phyloP scores from a whole-genome alignment of 2,329 filamentous ascomycete species.

The Clonostachys sp. region DNA sequence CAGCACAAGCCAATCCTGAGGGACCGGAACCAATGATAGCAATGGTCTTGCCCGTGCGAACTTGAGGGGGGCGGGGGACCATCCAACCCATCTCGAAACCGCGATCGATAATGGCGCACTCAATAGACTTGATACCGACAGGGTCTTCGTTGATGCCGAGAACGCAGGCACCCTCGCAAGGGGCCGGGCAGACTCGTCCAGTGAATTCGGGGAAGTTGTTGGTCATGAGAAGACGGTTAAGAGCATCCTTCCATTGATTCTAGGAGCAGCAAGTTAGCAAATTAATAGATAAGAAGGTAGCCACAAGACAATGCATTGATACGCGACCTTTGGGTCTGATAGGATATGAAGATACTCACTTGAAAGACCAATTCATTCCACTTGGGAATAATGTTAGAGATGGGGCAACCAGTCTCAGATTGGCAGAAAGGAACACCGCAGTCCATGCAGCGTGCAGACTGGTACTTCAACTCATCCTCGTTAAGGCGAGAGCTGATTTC shows the following conservation, averaged over 20 bases:
- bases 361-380: constrained; percentile 79
- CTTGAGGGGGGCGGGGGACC: constrained; percentile 72
- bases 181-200: constrained; percentile 91
- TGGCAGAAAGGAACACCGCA: constrained; percentile 98
- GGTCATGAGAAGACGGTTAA: constrained; percentile 89
- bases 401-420: constrained; percentile 91
- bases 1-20: constrained; percentile 82
- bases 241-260: constrained; percentile 82
- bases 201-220: constrained; percentile 99
- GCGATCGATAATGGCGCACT: constrained; percentile 95
- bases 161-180: constrained; percentile 94
- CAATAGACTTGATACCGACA: constrained; percentile 96
- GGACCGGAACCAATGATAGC: constrained; percentile 91
- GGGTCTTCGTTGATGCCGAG: constrained; percentile 96
- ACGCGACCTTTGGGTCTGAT: too few relatives aligned
- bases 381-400: constrained; percentile 96
- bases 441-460: constrained; percentile 96
- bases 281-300: too few relatives aligned
- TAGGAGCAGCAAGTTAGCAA: constrained; percentile 19
- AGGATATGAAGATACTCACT: background rate
- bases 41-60: constrained; percentile 82
- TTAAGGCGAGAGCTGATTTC: constrained; percentile 84
- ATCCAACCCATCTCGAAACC: constrained; percentile 99
- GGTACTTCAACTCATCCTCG: constrained; percentile 94
- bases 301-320: too few relatives aligned